Conservation (phyloP, 2,329 filamentous ascomycete genomes). For the Pleoardoris graminearum region DNA sequence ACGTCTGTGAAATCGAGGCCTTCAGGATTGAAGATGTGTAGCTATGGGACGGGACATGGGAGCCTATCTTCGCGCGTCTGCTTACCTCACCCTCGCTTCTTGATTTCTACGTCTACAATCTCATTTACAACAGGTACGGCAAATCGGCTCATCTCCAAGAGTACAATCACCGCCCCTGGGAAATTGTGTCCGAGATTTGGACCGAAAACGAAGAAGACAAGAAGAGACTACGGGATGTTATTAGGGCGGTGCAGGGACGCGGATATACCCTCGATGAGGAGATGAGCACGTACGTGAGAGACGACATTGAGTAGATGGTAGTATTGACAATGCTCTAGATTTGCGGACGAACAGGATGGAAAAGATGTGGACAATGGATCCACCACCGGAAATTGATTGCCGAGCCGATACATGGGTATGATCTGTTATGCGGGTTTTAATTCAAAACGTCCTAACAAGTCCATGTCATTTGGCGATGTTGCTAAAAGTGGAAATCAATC, state of each 20-base stretch:
- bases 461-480: too few relatives aligned
- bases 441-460: too few relatives aligned
- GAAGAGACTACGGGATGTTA: not conserved
- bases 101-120: not conserved
- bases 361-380: slow-evolving; percentile 6
- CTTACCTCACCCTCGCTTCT: not conserved
- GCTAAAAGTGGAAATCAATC: too few relatives aligned
- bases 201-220: not conserved
- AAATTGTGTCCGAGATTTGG: not conserved
- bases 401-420: too few relatives aligned
- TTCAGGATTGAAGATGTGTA: not conserved
- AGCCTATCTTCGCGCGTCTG: not conserved
- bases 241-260: not conserved
- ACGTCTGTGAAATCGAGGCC: not conserved
- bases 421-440: too few relatives aligned
- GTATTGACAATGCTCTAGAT: too few relatives aligned
- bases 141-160: not conserved
- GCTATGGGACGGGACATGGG: slow-evolving; percentile 5
- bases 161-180: slow-evolving; percentile 1
- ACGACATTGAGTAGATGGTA: not conserved
- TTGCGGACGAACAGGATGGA: not conserved
- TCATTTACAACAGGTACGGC: not conserved
- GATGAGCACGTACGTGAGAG: not conserved
- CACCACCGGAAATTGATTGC: too few relatives aligned
- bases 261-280: not conserved